phyloP scores from a whole-genome alignment of 2,329 filamentous ascomycete genomes.

The Cordyceps fumosorosea region DNA sequence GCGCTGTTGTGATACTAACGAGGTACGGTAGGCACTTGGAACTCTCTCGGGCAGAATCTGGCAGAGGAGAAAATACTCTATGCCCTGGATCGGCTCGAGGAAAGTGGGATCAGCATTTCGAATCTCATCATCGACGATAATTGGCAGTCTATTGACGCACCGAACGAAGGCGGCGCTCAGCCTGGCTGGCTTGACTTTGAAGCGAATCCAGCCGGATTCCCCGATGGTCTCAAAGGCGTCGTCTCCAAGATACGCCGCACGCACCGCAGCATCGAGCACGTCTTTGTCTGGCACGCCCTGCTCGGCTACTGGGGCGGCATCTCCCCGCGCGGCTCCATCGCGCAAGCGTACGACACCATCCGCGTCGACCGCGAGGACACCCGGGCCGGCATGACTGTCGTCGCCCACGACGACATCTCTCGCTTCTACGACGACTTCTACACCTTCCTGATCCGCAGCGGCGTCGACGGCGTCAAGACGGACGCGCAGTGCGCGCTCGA shows the following conservation, averaged over 20 bases:
- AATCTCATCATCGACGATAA: slow-evolving; percentile 96
- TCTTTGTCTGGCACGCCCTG: slow-evolving; percentile 93
- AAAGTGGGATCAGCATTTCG: slow-evolving; percentile 67
- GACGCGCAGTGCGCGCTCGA: slow-evolving; percentile 91
- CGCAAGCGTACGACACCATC: slow-evolving; percentile 70
- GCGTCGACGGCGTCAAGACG: slow-evolving; percentile 84
- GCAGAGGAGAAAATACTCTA: slow-evolving; percentile 73
- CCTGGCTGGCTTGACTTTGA: slow-evolving; percentile 77
- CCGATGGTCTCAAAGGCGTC: slow-evolving; percentile 67
- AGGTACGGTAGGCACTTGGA: slow-evolving; percentile 67
- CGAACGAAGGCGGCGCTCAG: slow-evolving; percentile 38
- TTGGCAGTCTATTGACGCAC: slow-evolving; percentile 69
- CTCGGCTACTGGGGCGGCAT: slow-evolving; percentile 90
- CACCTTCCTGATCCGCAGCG: slow-evolving; percentile 63
- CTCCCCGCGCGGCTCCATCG: slow-evolving; percentile 65
- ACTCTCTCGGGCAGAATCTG: slow-evolving; percentile 76
- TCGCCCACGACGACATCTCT: slow-evolving; percentile 66
- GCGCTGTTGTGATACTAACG: slow-evolving; percentile 17
- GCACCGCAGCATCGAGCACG: slow-evolving; percentile 68
- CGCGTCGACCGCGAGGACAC: slow-evolving; percentile 45
- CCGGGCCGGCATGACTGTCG: slow-evolving; percentile 54
- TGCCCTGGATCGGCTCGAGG: slow-evolving; percentile 64
- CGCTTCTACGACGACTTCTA: slow-evolving; percentile 92
- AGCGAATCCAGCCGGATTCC: slow-evolving; percentile 73
- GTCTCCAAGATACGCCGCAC: slow-evolving; percentile 61